A percentile compares a stretch with the other conserved stretches of the same genome.
These are phyloP conservation scores for Mychonastes homosphaera DNA, from an alignment of 139 green algal species.

Conservation along the genomic window DNA sequence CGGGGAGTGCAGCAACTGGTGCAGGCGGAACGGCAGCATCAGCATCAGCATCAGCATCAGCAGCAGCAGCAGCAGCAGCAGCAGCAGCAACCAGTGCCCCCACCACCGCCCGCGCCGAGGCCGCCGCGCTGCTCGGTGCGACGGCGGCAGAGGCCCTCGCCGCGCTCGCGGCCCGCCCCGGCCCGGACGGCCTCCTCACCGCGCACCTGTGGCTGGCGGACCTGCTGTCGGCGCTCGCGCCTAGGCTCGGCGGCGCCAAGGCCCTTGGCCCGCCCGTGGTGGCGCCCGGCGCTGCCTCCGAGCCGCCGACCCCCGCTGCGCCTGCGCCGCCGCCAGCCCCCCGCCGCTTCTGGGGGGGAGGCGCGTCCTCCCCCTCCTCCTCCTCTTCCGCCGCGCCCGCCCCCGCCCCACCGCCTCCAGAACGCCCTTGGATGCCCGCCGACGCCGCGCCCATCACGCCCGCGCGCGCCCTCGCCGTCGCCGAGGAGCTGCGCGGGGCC, in stretches of 20 bases:
- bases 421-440: not conserved
- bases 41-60: not conserved
- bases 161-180: conserved; percentile 29
- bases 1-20: too few relatives aligned
- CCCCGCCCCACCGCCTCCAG: too few relatives aligned
- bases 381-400: too few relatives aligned
- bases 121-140: too few relatives aligned
- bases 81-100: conserved; percentile 1
- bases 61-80: not conserved
- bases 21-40: too few relatives aligned
- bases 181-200: conserved; percentile 37
- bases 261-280: conserved; percentile 34
- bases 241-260: conserved; percentile 25
- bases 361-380: not conserved
- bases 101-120: too few relatives aligned
- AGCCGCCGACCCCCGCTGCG: not conserved
- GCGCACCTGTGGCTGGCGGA: conserved; percentile 54
- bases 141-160: too few relatives aligned
- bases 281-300: conserved; percentile 6
- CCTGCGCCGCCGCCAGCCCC: conserved; percentile 1
- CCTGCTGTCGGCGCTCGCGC: conserved; percentile 47
- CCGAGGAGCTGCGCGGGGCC: conserved; percentile 32
- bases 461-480: conserved; percentile 33
- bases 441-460: conserved; percentile 17
- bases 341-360: too few relatives aligned